Evolutionary conservation across 1,139 yeast genomes (phyloP).

Genomic region (Hyphopichia buzzinii): DNA sequence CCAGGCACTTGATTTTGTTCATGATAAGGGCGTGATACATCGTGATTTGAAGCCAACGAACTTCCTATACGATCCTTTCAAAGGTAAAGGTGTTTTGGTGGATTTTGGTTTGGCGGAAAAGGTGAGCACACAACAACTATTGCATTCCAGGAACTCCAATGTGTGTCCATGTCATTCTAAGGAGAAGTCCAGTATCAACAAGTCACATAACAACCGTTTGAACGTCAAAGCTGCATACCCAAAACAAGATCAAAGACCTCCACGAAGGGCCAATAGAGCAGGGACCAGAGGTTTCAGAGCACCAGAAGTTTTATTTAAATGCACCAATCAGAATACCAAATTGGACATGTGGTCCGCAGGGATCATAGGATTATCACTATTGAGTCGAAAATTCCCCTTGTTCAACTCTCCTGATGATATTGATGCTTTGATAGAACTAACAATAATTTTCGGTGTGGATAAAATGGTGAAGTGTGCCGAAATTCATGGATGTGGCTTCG

Average conservation of each 20-base stretch:
- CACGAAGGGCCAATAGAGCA: conserved; percentile 93
- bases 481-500: conserved; percentile 86
- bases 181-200: conserved; percentile 21
- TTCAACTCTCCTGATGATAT: conserved; percentile 89
- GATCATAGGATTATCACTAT: conserved; percentile 70
- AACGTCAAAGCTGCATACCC: conserved; percentile 66
- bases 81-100: conserved; percentile 78
- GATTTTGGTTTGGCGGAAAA: conserved; percentile 91
- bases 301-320: conserved; percentile 87
- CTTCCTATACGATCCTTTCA: conserved; percentile 74
- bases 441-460: conserved; percentile 79
- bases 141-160: conserved; percentile 15
- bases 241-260: conserved; percentile 79
- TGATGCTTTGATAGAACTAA: conserved; percentile 84
- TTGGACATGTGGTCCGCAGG: conserved; percentile 95
- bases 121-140: conserved; percentile 12
- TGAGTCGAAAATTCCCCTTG: conserved; percentile 76
- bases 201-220: conserved; percentile 32
- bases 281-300: conserved; percentile 98
- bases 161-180: conserved; percentile 31
- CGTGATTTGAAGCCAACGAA: conserved; percentile 91
- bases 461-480: conserved; percentile 74
- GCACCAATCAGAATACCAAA: conserved; percentile 78
- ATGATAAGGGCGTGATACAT: conserved; percentile 73
- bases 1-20: conserved; percentile 73